Percentiles rank a stretch among this genome's conserved stretches.
Evolutionary conservation across 129 eudicot species (phyloP).

Genomic region (Flaveria bidentis): DNA sequence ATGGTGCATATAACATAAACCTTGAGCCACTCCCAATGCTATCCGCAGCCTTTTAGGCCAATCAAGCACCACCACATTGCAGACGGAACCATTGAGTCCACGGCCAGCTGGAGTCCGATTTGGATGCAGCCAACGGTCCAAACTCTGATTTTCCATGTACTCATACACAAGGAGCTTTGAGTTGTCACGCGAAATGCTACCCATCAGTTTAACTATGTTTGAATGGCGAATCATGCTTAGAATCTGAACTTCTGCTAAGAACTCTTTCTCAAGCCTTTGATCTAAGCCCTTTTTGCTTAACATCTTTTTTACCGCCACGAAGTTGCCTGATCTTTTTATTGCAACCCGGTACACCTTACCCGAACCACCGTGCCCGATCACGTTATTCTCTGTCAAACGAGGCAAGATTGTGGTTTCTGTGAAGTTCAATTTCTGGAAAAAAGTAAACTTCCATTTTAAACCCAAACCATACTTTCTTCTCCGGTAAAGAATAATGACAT

Average conservation of each 20-base stretch:
- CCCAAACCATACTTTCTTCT: slow-evolving; percentile 38
- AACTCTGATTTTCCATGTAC: slow-evolving; percentile 70
- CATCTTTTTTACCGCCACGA: slow-evolving; percentile 80
- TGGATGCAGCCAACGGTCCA: slow-evolving; percentile 76
- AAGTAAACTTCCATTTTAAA: slow-evolving; percentile 63
- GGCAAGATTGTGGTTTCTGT: slow-evolving; percentile 62
- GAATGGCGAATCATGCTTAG: slow-evolving; percentile 65
- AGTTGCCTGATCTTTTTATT: slow-evolving; percentile 48
- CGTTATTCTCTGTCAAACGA: slow-evolving; percentile 58
- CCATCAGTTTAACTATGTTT: slow-evolving; percentile 78
- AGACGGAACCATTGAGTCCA: slow-evolving; percentile 42
- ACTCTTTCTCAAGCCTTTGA: slow-evolving; percentile 60
- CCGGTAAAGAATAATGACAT: slow-evolving; percentile 31
- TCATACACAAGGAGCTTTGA: slow-evolving; percentile 78
- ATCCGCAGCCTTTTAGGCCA: slow-evolving; percentile 80
- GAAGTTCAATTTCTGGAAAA: slow-evolving; percentile 72
- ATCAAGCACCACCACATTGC: slow-evolving; percentile 51
- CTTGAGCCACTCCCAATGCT: slow-evolving; percentile 81
- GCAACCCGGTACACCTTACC: slow-evolving; percentile 76
- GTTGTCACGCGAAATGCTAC: slow-evolving; percentile 66
- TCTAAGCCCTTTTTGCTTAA: slow-evolving; percentile 51
- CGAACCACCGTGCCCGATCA: slow-evolving; percentile 90
- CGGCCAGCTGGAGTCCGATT: slow-evolving; percentile 28
- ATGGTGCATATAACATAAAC: slow-evolving; percentile 86
- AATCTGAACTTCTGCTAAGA: slow-evolving; percentile 67